Base-by-base conservation (phyloP, 768 basidiomycete species). In the Xerocomus brunneocitrinus region DNA sequence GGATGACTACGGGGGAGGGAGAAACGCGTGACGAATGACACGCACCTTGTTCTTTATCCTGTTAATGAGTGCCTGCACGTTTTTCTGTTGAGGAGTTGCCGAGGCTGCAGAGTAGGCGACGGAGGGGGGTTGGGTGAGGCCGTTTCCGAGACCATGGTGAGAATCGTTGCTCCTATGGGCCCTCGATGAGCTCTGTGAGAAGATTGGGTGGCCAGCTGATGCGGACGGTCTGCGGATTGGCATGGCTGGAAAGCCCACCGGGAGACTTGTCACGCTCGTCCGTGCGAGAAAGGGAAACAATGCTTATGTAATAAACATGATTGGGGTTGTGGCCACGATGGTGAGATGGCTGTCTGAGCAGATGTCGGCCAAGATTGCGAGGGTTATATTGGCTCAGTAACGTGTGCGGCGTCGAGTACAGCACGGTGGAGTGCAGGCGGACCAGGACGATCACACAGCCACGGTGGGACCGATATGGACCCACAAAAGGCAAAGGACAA, bases 1-100 rank as follows among this genome's bases (percentile, higher is more conserved):
- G 8, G 34, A 24, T 4, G 31, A 38, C 13, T 22, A 19, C 39
- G 28, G 54, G 8, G 47, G 34, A 47, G 39, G 47, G 35, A 22
- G 13, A 31, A 12, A 47, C 50, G 47, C 53, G 45, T 22, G 46
- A 22, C 32, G 38, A 40, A 43, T 14, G 47, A 35, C 32, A 64
- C 74, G 38, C 49, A 88, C 92, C 81, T 91, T 93, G 70, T 83
- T 80, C 71, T 84, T 87, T 64, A 95, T 71, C 62, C 91, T 79
- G 62, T 82, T 85, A 34, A 95, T 89, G 57, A 95, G 74, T 8
- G 84, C 84, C 58, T 84, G 80, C 32, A 94, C 84, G 49, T 91
- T 82, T 76, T 85, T 91, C 72, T 90, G 87, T 65, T 94, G 88
- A 1, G 87, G 85, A 2, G 81, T 82, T 8, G 79, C 63, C 13